phyloP scores from a whole-genome alignment of 2,329 filamentous ascomycete species.

The Sclerotinia trifoliorum region DNA sequence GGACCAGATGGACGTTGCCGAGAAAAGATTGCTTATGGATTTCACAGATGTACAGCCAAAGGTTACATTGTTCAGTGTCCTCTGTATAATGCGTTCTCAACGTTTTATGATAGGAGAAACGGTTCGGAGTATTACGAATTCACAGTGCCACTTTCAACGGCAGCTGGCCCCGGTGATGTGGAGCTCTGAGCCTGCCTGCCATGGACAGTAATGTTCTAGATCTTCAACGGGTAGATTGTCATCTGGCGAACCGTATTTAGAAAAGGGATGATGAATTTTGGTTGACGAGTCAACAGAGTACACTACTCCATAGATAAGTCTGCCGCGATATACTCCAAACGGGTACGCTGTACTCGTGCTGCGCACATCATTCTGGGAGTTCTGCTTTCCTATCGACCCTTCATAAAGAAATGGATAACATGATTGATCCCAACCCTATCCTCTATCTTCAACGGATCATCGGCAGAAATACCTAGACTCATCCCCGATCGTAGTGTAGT shows the following conservation, averaged over 20 bases:
- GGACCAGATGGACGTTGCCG: background rate
- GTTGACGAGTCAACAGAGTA: background rate
- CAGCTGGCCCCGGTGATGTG: background rate
- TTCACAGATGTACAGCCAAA: background rate
- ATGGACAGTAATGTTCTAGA: background rate
- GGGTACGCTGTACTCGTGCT: no score
- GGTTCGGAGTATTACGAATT: background rate
- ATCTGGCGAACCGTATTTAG: background rate
- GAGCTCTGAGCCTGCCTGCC: background rate
- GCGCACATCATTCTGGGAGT: background rate
- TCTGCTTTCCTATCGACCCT: background rate
- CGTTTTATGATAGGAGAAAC: background rate
- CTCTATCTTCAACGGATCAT: background rate
- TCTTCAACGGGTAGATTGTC: background rate
- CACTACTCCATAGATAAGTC: background rate
- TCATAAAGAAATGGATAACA: background rate
- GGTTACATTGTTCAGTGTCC: background rate
- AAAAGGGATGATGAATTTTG: slow-evolving; percentile 4
- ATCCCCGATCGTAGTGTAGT: background rate
- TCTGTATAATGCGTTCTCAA: background rate
- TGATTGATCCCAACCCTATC: background rate
- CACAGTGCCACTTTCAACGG: background rate
- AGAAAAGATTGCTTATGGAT: background rate
- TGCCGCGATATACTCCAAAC: background rate
- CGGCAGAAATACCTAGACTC: background rate